Evolutionary conservation across 2,329 filamentous ascomycete species (phyloP).

Genomic region (Colletotrichum sp.): DNA sequence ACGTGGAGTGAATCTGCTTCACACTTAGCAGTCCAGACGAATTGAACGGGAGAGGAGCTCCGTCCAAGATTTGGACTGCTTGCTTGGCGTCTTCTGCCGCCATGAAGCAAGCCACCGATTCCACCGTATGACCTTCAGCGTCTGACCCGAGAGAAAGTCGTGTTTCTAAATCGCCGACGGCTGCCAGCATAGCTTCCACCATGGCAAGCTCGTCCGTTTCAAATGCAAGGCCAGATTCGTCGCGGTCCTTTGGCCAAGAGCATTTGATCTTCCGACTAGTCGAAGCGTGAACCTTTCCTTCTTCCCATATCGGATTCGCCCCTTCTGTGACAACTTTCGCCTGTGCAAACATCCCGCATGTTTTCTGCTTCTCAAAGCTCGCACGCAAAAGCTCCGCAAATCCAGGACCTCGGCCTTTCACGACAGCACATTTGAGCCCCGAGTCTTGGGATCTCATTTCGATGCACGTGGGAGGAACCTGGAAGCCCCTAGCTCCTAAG

Average conservation of each 20-base stretch:
- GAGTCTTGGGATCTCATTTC: neutral
- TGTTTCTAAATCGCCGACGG: conserved; percentile 35
- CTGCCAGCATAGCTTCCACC: conserved; percentile 32
- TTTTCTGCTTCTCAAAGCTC: neutral
- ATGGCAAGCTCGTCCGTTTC: conserved; percentile 15
- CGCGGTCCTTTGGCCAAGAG: conserved; percentile 25
- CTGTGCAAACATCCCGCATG: neutral
- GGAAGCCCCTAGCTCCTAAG: neutral
- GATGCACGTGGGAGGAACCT: neutral
- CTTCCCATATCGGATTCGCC: neutral
- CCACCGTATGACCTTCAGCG: conserved; percentile 35
- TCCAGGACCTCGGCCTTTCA: neutral
- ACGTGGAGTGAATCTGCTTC: conserved; percentile 37
- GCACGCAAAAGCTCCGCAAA: neutral
- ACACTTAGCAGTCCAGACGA: conserved; percentile 36
- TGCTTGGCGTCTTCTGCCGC: conserved; percentile 38
- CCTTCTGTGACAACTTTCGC: neutral
- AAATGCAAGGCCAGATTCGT: conserved; percentile 18
- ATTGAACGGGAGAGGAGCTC: conserved; percentile 32
- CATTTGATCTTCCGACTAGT: conserved; percentile 9
- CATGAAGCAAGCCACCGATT: conserved; percentile 37
- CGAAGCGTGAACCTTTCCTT: neutral
- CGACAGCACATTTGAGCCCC: neutral
- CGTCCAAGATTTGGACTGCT: conserved; percentile 34
- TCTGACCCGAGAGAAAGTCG: conserved; percentile 27